Evolutionary conservation across 2,329 filamentous ascomycete genomes (phyloP), one percentile per base, ranked within the genome.

Genomic region (Botryotinia narcissicola): DNA sequence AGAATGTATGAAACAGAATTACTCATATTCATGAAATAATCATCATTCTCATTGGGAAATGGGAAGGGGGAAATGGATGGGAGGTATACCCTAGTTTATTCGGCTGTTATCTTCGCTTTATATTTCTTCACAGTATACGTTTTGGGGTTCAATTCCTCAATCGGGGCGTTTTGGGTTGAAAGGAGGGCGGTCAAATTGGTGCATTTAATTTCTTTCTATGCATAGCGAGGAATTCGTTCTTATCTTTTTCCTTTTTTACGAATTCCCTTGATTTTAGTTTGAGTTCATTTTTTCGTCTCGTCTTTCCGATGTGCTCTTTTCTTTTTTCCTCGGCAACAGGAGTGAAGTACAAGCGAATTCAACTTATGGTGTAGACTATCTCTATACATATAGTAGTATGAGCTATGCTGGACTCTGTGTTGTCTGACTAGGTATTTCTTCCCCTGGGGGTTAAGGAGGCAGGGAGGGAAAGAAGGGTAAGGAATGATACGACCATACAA

Each of bases 191-290:
- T 42, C 40, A 14, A 57, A 42, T 46, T 71, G 69, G 44, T 63
- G 42, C 32, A 71, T 71, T 14, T 32, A 25, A 57, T 42, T 63
- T 70, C 8, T 29, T 37, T 57, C 20, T 29, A 61, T 68, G 51
- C 67, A 75, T 72, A 59, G 75, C 76, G n/a, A 76, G 71, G 44
- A 71, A 75, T 54, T 64, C 73, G 64, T 77, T 74, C 7, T 62
- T 73, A 73, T 40, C n/a, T 42, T 22, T 59, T 25, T 9, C 35
- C 10, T 57, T 22, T 35, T 35, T 40, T 16, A 20, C 57, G 37
- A 37, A n/a, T 51, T 51, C 16, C 42, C 42, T 62, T 25, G 12
- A 60, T 25, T 37, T 59, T 32, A 44, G 6, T n/a, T 37, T 9
- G 8, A 3, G 5, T 66, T 46, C 25, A 37, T 14, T 44, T 18